Conservation (phyloP, 108 stramenopile species). For the Conticribra weissflogii region DNA sequence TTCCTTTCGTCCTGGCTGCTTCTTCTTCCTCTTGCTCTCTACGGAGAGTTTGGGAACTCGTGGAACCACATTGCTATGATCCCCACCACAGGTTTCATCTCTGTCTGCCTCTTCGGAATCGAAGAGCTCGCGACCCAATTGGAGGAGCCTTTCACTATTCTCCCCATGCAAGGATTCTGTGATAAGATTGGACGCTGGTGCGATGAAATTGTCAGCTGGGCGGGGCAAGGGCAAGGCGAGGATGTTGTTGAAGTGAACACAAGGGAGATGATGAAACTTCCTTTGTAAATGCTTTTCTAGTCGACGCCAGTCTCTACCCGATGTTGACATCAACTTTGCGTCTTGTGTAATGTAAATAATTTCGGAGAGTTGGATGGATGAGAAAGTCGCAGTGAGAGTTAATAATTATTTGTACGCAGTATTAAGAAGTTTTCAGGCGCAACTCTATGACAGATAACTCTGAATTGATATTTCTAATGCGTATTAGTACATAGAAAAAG, state of each 20-base stretch:
- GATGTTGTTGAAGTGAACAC: constrained; percentile 6
- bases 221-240: constrained; percentile 23
- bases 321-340: background rate
- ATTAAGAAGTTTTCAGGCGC: no score
- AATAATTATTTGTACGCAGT: no score
- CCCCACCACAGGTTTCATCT: constrained; percentile 57
- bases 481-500: no score
- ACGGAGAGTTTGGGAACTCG: constrained; percentile 56
- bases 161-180: constrained; percentile 83
- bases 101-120: constrained; percentile 71
- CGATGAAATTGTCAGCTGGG: constrained; percentile 49
- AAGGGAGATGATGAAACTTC: background rate
- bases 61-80: constrained; percentile 79
- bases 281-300: background rate
- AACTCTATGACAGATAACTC: no score
- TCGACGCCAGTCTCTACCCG: no score
- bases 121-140: constrained; percentile 80
- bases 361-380: background rate
- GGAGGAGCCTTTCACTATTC: constrained; percentile 84
- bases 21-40: constrained; percentile 66
- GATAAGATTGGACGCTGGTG: constrained; percentile 61
- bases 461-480: no score
- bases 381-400: no score
- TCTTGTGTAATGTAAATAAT: background rate
- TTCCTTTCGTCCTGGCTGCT: constrained; percentile 72